phyloP scores from a whole-genome alignment of 2,329 filamentous ascomycete species.

The Nectriaceae sp. region DNA sequence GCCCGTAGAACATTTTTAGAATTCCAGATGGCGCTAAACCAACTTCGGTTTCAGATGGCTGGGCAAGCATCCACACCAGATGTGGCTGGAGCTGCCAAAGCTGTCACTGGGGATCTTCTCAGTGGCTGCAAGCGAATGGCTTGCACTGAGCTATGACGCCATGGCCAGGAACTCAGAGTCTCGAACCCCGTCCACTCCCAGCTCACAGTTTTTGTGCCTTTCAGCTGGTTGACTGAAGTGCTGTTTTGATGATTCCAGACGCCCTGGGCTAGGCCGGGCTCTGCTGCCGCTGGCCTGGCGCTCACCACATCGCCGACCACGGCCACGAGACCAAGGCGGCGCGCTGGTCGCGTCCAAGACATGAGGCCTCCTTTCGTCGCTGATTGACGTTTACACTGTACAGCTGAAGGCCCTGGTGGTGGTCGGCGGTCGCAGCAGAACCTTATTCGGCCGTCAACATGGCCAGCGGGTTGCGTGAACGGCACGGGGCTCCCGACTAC shows the following conservation, averaged over 20 bases:
- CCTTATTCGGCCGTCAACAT: too few relatives aligned
- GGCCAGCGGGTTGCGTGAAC: background rate
- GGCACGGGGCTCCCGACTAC: background rate
- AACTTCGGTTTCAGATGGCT: background rate
- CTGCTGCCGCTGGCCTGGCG: background rate
- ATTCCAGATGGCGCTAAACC: background rate
- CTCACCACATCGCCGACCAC: background rate
- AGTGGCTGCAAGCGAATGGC: background rate
- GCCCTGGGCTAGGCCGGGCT: too few relatives aligned
- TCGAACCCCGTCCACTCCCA: background rate
- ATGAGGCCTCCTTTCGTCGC: background rate
- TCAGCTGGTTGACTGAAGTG: too few relatives aligned
- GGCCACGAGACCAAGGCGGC: background rate
- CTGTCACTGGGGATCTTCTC: too few relatives aligned
- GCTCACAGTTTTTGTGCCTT: too few relatives aligned
- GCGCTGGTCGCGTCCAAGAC: background rate
- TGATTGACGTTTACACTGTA: background rate
- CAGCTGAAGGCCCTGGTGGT: background rate
- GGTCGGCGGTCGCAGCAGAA: too few relatives aligned
- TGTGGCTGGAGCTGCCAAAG: background rate
- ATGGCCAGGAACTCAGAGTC: background rate
- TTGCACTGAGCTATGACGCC: background rate
- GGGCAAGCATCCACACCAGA: background rate
- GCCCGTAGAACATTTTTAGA: background rate
- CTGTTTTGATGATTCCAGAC: too few relatives aligned